These are phyloP conservation scores for Achaetomium macrosporum DNA, from an alignment of 2,329 filamentous ascomycete genomes.

Conservation along the genomic window DNA sequence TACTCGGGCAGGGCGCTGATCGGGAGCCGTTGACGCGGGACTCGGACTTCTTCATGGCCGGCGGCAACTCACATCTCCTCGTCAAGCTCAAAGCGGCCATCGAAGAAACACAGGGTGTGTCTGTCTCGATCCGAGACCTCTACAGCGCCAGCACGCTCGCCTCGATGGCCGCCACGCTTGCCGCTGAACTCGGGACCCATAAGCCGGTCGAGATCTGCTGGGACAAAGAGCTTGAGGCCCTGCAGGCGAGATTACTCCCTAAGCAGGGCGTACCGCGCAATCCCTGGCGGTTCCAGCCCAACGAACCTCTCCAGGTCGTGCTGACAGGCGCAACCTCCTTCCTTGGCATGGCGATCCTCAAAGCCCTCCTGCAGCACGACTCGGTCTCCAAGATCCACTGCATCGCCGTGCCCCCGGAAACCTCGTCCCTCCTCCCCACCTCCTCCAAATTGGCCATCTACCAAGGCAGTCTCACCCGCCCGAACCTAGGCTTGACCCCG, in stretches of 20 bases:
- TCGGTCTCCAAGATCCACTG: not conserved
- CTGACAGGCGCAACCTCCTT: not conserved
- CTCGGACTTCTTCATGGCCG: not conserved
- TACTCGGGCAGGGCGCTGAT: not conserved
- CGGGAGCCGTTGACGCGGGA: too few species aligned
- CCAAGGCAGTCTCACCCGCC: not conserved
- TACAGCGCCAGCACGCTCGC: not conserved
- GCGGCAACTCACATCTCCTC: not conserved
- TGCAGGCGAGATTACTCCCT: not conserved
- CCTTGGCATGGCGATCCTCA: not conserved
- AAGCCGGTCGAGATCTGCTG: not conserved
- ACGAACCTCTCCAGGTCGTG: not conserved
- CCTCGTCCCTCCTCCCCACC: not conserved
- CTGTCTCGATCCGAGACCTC: not conserved
- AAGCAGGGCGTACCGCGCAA: too few species aligned
- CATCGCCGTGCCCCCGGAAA: not conserved
- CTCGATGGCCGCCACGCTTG: not conserved
- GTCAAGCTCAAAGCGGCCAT: not conserved
- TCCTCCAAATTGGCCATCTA: not conserved
- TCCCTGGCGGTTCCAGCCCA: not conserved
- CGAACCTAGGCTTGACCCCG: not conserved
- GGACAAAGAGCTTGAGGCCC: not conserved
- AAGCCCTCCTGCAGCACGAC: not conserved
- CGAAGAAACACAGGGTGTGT: not conserved
- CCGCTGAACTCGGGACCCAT: not conserved